Evolutionary conservation across 2,329 filamentous ascomycete genomes (phyloP), one percentile per base, ranked within the genome.

Genomic region (Lasiodiplodia sp.): DNA sequence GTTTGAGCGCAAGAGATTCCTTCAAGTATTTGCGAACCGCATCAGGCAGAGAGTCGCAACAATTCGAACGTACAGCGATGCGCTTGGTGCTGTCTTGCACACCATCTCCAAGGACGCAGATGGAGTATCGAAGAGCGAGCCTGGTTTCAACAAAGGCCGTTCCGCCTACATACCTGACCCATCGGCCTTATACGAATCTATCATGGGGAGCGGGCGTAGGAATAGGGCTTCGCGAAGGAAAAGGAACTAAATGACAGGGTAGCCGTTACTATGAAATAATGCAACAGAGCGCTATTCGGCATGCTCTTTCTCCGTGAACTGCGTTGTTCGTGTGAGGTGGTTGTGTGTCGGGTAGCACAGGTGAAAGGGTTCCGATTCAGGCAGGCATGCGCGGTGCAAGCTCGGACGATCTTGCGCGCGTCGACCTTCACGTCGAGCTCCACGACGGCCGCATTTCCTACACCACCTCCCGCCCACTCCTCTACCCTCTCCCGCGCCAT

Each of bases 391-490:
- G 40, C 60, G 60, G 60, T 52, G 60, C 60, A 64, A 52, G 65
- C 65, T 67, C 65, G 55, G 65, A 25, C 65, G 28, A 57, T 34
- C 23, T 34, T 12, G 53, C n/a, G 44, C 65, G 65, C 52, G 38
- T 67, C 52, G 55, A n/a, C 44, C 40, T 60, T 58, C 53, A 60
- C 53, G 31, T 38, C 65, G 55, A 51, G 40, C 65, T 57, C 65
- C 31, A 67, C 65, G 25, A 23, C 44, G 44, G 18, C 53, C 28
- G 38, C 66, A 62, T 55, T 57, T 21, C 21, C 18, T 34, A 10
- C 63, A 23, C 21, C 34, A 31, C 28, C 63, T 11, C 28, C 63
- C 63, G 18, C 52, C 23, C 23, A n/a, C 44, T 12, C 44, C 28
- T 14, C 65, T 18, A 52, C 66, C 55, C 21, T 21, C 52, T 34